A percentile compares a stretch with the other conserved stretches of the same genome.
Conservation (phyloP, 2,329 filamentous ascomycete genomes). For the Cladophialophora chaetospira region DNA sequence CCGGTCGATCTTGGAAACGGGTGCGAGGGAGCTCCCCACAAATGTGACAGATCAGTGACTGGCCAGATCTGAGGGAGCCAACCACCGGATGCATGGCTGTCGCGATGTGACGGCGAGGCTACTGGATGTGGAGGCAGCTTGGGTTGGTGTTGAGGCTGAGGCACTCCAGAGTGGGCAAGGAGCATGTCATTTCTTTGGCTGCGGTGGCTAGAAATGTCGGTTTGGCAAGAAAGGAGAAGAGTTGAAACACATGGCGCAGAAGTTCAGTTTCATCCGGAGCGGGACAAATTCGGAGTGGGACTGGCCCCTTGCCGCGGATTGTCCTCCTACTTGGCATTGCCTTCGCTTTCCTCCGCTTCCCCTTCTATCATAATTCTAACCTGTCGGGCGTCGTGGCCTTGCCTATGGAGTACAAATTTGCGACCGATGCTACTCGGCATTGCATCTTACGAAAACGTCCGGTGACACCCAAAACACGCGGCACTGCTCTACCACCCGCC, state of each 20-base stretch:
- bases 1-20: constrained; percentile 20
- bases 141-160: constrained; percentile 13
- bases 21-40: constrained; percentile 21
- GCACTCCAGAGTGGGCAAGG: constrained; percentile 13
- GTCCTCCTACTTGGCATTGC: not conserved
- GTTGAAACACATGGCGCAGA: constrained; percentile 23
- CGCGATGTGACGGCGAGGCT: constrained; percentile 13
- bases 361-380: not conserved
- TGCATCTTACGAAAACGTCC: not conserved
- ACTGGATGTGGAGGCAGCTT: constrained; percentile 24
- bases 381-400: not conserved
- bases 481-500: not conserved
- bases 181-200: constrained; percentile 11
- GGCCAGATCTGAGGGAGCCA: constrained; percentile 11
- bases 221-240: constrained; percentile 12
- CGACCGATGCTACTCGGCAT: not conserved
- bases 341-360: not conserved
- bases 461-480: not conserved
- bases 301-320: not conserved
- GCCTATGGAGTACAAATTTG: not conserved
- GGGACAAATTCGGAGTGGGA: too few species aligned
- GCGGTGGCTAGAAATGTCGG: constrained; percentile 6
- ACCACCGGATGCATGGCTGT: constrained; percentile 18
- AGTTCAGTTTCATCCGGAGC: constrained; percentile 17
- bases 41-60: constrained; percentile 12